Evolutionary conservation across 352 stramenopile genomes (phyloP).

Genomic region (Phytophthora brassicae): DNA sequence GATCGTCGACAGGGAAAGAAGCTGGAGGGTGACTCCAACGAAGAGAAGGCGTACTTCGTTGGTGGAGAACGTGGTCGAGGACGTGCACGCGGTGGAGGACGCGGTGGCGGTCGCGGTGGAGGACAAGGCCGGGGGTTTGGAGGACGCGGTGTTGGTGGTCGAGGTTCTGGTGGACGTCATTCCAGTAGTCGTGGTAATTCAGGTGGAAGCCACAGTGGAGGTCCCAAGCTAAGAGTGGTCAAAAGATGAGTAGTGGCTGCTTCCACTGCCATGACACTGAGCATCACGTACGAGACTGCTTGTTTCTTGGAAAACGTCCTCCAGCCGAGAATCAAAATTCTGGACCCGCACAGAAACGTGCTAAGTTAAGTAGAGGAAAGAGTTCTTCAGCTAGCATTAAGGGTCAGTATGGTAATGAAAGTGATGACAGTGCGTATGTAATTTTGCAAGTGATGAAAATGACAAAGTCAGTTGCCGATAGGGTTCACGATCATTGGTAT

Average conservation of each 20-base stretch:
- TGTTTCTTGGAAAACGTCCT: constrained; percentile 3
- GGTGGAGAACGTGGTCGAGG: neutral
- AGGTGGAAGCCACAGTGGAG: neutral
- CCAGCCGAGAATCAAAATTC: neutral
- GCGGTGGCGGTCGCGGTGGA: neutral
- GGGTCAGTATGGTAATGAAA: neutral
- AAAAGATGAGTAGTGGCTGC: neutral
- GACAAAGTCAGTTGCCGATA: too few species aligned
- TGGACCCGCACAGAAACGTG: neutral
- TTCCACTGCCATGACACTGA: neutral
- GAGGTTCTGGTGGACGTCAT: neutral
- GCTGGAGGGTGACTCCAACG: neutral
- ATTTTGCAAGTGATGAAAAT: neutral
- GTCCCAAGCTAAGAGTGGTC: neutral
- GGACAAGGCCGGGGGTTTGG: neutral
- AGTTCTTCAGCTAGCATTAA: neutral
- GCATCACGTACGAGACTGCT: constrained; percentile 7
- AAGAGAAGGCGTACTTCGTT: neutral
- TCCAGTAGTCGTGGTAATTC: neutral
- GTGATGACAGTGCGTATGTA: neutral
- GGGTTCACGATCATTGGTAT: neutral
- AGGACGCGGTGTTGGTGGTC: neutral
- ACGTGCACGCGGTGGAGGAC: neutral
- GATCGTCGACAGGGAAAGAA: constrained; percentile 4
- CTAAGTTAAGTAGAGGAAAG: neutral